Conservation (phyloP, 2,329 filamentous ascomycete genomes). For the Monosporascus sp. region DNA sequence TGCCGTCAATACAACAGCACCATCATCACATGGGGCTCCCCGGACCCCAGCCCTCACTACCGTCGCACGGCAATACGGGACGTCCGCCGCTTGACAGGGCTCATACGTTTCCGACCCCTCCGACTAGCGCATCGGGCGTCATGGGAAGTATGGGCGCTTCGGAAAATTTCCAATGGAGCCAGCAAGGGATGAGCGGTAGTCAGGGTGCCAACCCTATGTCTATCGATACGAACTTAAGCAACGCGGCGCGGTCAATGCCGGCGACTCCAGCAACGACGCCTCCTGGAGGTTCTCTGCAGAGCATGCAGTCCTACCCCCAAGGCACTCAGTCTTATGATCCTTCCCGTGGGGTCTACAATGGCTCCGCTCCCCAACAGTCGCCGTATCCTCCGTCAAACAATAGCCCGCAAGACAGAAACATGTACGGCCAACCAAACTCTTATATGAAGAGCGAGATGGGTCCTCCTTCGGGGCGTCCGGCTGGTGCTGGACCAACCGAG, state of each 20-base stretch:
- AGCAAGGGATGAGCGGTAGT: slow-evolving; percentile 55
- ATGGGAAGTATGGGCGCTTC: slow-evolving; percentile 69
- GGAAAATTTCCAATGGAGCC: slow-evolving; percentile 76
- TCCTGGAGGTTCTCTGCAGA: slow-evolving; percentile 70
- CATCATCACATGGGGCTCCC: slow-evolving; percentile 58
- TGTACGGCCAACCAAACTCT: slow-evolving; percentile 62
- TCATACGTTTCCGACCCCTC: slow-evolving; percentile 90
- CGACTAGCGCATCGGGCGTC: slow-evolving; percentile 85
- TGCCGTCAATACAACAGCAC: slow-evolving; percentile 66
- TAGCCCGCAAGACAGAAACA: slow-evolving; percentile 53
- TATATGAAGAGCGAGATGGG: slow-evolving; percentile 89
- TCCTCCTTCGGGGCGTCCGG: slow-evolving; percentile 63
- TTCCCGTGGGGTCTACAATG: slow-evolving; percentile 74
- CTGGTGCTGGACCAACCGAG: slow-evolving; percentile 57
- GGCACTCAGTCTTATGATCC: slow-evolving; percentile 68
- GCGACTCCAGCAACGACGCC: slow-evolving; percentile 89
- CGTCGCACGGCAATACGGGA: slow-evolving; percentile 66
- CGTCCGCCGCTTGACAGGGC: slow-evolving; percentile 78
- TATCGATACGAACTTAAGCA: slow-evolving; percentile 75
- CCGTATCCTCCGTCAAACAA: slow-evolving; percentile 64
- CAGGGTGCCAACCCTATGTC: slow-evolving; percentile 68
- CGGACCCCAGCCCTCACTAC: slow-evolving; percentile 48
- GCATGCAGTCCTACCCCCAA: slow-evolving; percentile 72
- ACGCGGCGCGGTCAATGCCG: slow-evolving; percentile 72
- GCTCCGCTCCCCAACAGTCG: slow-evolving; percentile 62